Conservation (phyloP, 495 filamentous ascomycete species). For the Apodospora peruviana region DNA sequence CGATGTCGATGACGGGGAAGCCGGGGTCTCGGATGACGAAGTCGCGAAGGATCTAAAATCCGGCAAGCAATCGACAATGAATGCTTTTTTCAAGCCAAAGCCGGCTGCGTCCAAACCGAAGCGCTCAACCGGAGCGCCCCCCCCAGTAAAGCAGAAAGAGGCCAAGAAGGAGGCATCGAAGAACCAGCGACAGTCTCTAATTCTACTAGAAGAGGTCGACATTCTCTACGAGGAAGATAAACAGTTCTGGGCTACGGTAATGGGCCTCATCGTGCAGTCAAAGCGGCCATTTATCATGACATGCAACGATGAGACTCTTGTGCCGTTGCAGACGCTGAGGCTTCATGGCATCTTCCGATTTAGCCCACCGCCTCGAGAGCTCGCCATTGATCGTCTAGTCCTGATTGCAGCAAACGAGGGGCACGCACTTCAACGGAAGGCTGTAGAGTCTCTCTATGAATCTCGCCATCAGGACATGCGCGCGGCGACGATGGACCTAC, state of each 20-base stretch:
- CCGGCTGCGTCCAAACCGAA: conserved; percentile 17
- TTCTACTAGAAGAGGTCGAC: conserved; percentile 92
- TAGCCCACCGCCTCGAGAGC: conserved; percentile 56
- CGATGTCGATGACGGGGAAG: conserved; percentile 12
- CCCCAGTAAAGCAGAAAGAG: conserved; percentile 16
- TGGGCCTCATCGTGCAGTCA: conserved; percentile 71
- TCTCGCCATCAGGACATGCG: conserved; percentile 67
- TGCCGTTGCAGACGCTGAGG: conserved; percentile 64
- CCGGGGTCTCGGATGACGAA: conserved; percentile 30
- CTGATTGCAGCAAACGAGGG: conserved; percentile 86
- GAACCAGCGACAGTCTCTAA: conserved; percentile 85
- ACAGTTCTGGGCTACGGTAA: conserved; percentile 83
- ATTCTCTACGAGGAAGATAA: conserved; percentile 91
- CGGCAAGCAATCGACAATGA: conserved; percentile 71
- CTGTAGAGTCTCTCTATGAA: conserved; percentile 63
- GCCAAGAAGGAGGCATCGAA: conserved; percentile 40
- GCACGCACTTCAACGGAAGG: conserved; percentile 65
- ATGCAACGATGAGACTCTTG: conserved; percentile 77
- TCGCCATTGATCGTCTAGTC: conserved; percentile 74
- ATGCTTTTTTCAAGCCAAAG: conserved; percentile 68
- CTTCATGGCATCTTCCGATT: conserved; percentile 88
- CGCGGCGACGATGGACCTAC: conserved; percentile 75
- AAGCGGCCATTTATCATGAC: conserved; percentile 92
- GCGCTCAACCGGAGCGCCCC: conserved; percentile 10
- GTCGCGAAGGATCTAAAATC: conserved; percentile 53